A percentile compares a stretch with the other conserved stretches of the same genome.
These are phyloP conservation scores for Penicillium sclerotigenum DNA, from an alignment of 2,329 filamentous ascomycete genomes.

Conservation along the genomic window DNA sequence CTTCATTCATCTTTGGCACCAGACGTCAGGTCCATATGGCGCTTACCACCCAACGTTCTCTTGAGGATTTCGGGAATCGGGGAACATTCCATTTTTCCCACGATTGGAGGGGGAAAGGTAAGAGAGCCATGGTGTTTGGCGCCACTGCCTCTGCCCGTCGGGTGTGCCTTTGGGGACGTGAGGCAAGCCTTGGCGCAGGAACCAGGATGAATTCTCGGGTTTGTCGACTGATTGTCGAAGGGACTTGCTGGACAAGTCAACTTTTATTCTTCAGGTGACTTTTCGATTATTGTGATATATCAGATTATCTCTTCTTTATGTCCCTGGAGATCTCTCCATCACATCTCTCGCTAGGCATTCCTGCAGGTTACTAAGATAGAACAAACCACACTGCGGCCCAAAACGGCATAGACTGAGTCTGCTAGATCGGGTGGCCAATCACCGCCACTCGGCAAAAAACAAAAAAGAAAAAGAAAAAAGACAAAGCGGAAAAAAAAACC, in stretches of 20 bases:
- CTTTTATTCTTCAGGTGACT: neutral
- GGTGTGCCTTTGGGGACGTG: conserved; percentile 1
- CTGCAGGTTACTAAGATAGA: conserved; percentile 2
- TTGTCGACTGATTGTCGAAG: neutral
- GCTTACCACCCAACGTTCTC: neutral
- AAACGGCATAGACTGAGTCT: neutral
- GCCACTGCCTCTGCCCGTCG: neutral
- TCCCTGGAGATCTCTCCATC: conserved; percentile 4
- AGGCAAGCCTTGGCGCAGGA: neutral
- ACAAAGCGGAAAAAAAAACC: neutral
- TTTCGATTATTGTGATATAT: neutral
- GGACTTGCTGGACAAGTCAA: conserved; percentile 1
- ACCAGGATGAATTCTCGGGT: neutral
- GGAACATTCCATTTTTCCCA: neutral
- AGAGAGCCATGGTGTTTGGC: neutral
- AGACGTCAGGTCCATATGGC: conserved; percentile 8
- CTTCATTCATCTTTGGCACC: neutral
- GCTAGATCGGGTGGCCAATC: neutral
- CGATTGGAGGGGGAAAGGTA: neutral
- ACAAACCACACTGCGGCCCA: neutral
- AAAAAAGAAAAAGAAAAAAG: neutral
- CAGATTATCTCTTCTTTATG: neutral
- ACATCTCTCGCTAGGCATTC: neutral
- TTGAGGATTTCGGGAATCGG: conserved; percentile 3
- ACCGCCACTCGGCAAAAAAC: neutral